Percentiles rank a stretch among this genome's conserved stretches.
Evolutionary conservation across 805 yeast genomes (phyloP).

Genomic region (Cyberlindnera galapagoensis): DNA sequence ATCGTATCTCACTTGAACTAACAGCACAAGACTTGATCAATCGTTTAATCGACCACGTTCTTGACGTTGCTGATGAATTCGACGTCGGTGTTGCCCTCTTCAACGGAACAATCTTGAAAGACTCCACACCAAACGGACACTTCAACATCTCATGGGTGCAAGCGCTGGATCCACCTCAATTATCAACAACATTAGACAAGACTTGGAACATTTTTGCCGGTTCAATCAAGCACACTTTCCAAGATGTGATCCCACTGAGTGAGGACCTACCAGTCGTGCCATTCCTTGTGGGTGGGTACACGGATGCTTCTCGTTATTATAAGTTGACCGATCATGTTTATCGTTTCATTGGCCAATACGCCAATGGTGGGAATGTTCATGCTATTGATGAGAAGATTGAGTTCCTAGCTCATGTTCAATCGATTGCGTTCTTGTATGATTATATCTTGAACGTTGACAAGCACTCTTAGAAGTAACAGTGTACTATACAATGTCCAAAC

Average conservation of each 20-base stretch:
- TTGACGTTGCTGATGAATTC: slow-evolving; percentile 7
- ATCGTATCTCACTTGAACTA: slow-evolving; percentile 42
- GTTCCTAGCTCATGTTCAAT: slow-evolving; percentile 46
- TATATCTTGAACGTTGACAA: slow-evolving; percentile 40
- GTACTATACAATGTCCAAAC: no score
- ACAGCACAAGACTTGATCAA: slow-evolving; percentile 5
- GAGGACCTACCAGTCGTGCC: slow-evolving; percentile 41
- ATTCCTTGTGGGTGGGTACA: slow-evolving; percentile 58
- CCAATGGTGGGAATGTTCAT: slow-evolving; percentile 35
- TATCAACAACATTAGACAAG: slow-evolving; percentile 27
- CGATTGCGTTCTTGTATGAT: slow-evolving; percentile 43
- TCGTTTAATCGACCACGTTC: slow-evolving; percentile 3
- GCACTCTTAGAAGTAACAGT: no score
- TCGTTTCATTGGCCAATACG: slow-evolving; percentile 38
- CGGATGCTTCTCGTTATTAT: slow-evolving; percentile 69
- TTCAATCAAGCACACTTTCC: slow-evolving; percentile 47
- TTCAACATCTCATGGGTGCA: slow-evolving; percentile 35
- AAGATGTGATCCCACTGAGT: slow-evolving; percentile 27
- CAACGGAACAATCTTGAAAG: slow-evolving; percentile 5
- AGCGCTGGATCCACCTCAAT: slow-evolving; percentile 11
- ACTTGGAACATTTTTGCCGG: slow-evolving; percentile 56
- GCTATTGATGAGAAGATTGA: slow-evolving; percentile 50
- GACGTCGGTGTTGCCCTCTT: slow-evolving; percentile 26
- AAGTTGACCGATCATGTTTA: slow-evolving; percentile 50
- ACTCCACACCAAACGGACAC: slow-evolving; percentile 38